Base-by-base conservation (phyloP, 2,329 filamentous ascomycete species). In the Aureobasidium sp. region DNA sequence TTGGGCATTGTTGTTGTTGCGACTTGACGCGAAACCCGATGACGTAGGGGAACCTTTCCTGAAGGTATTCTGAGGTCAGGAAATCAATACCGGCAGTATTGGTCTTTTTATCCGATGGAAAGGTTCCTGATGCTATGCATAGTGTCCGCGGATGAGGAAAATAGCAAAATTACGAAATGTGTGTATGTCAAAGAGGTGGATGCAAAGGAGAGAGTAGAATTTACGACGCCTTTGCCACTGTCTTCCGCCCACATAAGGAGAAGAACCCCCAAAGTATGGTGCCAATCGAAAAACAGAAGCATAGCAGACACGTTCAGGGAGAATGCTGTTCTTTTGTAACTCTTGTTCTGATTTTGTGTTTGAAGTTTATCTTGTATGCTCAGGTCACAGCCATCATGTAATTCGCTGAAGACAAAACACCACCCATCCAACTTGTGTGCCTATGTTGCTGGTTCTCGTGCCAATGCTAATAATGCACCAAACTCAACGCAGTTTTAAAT, bases 1-100 rank as follows among this genome's bases (percentile, higher is more conserved):
- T 76, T 76, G 67, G 76, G 73, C 78, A 80, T 80, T 39, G 36
- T 58, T 39, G 36, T 58, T 37, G 29, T 29, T 53, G 47, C 34
- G 34, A 41, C n/a, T 47, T 45, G 42, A 59, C 31, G 36, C 51
- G 37, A 42, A 31, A 41, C 3, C 25, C 37, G 36, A 60, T 60
- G 57, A 60, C 57, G 57, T 60, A 60, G 45, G 12, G 34, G 22
- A 27, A 14, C 6, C 22, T 15, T 5, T 11, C 9, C 14, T 8
- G 7, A 4, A 57, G 9, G 14, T 39, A 53, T 55, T 9, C 17
- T 20, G 8, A 29, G 37, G 9, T 2, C 2, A 31, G 22, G 51
- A 55, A 15, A n/a, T 29, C 22, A 42, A 55, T 41, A 29, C 5
- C 15, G 8, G 17, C 20, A 36, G 25, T 17, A 20, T 15, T 14